These are phyloP conservation scores for Kurtzmaniella cleridarum DNA, from an alignment of 805 yeast species.

Conservation along the genomic window DNA sequence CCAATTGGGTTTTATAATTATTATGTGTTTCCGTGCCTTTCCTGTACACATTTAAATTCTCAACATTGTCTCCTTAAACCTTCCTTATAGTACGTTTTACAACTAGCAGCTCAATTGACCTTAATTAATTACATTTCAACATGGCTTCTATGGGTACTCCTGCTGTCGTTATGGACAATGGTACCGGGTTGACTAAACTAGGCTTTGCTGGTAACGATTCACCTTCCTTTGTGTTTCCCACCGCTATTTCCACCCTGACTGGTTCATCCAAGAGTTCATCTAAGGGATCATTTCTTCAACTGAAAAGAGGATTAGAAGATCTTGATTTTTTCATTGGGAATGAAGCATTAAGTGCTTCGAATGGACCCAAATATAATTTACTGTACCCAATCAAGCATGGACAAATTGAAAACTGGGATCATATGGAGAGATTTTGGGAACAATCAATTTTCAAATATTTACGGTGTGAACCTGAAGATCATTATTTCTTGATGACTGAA, in stretches of 20 bases:
- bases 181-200: conserved; percentile 95
- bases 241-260: conserved; percentile 84
- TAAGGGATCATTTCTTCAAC: conserved; percentile 47
- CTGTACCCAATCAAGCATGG: conserved; percentile 96
- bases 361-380: conserved; percentile 81
- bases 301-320: conserved; percentile 88
- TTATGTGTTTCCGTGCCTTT: no score
- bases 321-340: conserved; percentile 93
- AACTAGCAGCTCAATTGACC: background rate
- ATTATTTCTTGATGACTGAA: conserved; percentile 89
- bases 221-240: conserved; percentile 95
- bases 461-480: conserved; percentile 98
- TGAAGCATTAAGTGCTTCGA: conserved; percentile 89
- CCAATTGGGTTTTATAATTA: no score
- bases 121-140: conserved; percentile 3
- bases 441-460: conserved; percentile 92
- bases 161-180: conserved; percentile 97
- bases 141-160: conserved; percentile 74
- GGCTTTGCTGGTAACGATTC: conserved; percentile 99
- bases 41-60: background rate
- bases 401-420: conserved; percentile 98
- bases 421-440: conserved; percentile 99
- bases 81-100: background rate
- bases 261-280: conserved; percentile 37
- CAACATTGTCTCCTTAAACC: conserved; percentile 2